Evolutionary conservation across 495 filamentous ascomycete species (phyloP).

Genomic region (Staphylotrichum longicolle): DNA sequence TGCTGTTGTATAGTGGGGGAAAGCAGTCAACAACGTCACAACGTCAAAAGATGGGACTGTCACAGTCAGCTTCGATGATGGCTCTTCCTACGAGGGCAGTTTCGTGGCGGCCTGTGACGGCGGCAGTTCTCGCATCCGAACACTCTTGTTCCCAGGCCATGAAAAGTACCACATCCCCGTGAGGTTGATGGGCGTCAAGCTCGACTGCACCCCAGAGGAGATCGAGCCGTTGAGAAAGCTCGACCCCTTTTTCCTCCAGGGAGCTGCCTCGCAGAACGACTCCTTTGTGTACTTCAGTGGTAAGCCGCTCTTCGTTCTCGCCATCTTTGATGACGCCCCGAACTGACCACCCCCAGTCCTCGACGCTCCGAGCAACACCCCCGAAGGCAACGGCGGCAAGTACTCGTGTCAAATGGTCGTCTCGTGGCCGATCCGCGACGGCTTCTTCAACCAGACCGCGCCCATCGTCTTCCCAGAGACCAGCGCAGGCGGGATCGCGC

Average conservation of each 20-base stretch:
- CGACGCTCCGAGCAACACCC: conserved; percentile 32
- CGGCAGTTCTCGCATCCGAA: conserved; percentile 30
- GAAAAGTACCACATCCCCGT: conserved; percentile 30
- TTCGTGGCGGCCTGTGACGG: conserved; percentile 38
- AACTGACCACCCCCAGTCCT: conserved; percentile 29
- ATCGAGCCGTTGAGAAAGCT: conserved; percentile 38
- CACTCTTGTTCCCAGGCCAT: conserved; percentile 27
- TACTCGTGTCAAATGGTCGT: conserved; percentile 50
- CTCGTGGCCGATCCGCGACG: conserved; percentile 47
- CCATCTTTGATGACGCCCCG: neutral
- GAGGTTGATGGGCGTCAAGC: conserved; percentile 32
- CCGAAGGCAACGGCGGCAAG: conserved; percentile 6
- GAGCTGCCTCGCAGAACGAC: conserved; percentile 54
- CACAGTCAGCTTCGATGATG: conserved; percentile 34
- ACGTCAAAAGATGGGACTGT: conserved; percentile 23
- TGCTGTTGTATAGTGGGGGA: conserved; percentile 29
- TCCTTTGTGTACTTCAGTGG: conserved; percentile 45
- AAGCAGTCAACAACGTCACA: conserved; percentile 22
- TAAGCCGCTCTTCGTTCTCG: conserved; percentile 16
- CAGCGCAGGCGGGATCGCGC: conserved; percentile 42
- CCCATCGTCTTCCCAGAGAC: conserved; percentile 41
- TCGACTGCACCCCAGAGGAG: conserved; percentile 31
- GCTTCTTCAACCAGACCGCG: conserved; percentile 25
- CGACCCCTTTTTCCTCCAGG: conserved; percentile 62
- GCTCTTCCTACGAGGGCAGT: conserved; percentile 25